Base-by-base conservation (phyloP, 2,329 filamentous ascomycete species). In the Epichloe uncinata region DNA sequence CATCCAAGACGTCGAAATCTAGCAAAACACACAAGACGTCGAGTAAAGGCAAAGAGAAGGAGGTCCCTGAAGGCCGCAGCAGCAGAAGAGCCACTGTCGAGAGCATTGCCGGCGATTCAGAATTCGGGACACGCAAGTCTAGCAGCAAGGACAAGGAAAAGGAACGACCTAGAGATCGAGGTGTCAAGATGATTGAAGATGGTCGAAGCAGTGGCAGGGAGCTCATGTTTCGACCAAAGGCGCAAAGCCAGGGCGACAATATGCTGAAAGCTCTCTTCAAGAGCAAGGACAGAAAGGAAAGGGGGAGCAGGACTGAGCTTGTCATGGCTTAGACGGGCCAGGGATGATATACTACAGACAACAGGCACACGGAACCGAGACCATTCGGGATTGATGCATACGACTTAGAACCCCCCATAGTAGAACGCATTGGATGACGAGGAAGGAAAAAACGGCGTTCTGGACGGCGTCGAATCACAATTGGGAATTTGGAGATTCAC, bases 231-330 rank as follows among this genome's bases (percentile, higher is more conserved):
- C 64, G 70, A 40, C 69, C 72, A 8, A 76, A 73, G 61, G 69
- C 68, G 53, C 69, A 73, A 56, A 67, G 67, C 53, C 72, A 69
- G 57, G 61, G 61, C 48, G 64, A 59, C 40, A 79, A 72, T 58
- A 76, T 80, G 75, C 69, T 81, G 54, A 80, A 79, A 66, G 64
- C 70, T 2, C 55, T 81, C 51, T 80, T 81, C 60, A 77, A 74
- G 67, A 74, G 69, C 64, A 78, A 75, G 64, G 75, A 74, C 62
- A 68, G 72, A 20, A 68, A 64, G 58, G 70, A 71, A 52, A 61
- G 57, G 37, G 66, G 68, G 50, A 63, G 63, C 45, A 60, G 62
- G 35, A 60, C 54, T 36, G 61, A 61, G 33, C 50, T 64, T 40
- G 62, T 65, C 42, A 50, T 61, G 36, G 63, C 61, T 22, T 65